Base-by-base conservation (phyloP, 2,329 filamentous ascomycete genomes). In the Nigrograna mackinnonii region DNA sequence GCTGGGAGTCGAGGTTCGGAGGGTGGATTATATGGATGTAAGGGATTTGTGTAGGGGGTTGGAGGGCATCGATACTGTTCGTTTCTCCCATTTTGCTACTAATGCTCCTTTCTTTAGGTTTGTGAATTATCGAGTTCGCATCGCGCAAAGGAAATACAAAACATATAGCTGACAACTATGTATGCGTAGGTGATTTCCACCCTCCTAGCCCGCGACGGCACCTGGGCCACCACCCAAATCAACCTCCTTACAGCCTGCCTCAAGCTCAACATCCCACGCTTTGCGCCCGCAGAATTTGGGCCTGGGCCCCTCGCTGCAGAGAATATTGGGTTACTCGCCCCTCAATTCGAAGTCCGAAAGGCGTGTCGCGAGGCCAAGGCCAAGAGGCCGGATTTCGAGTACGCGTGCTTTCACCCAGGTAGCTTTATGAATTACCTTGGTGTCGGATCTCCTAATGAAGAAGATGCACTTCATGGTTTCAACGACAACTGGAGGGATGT, bases 221-320 rank as follows among this genome's bases (percentile, higher is more conserved):
- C 48, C 9, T 60, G 48, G 49, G 44, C 54, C n/a, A 44, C 45
- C 6, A 47, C 70, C 9, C 74, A 82, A 46, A 70, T 76, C 7
- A 66, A 66, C 2, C 66, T 81, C 2, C 69, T 71, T 22, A 70
- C 69, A 22, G 79, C 78, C 2, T 71, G 75, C 2, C 76, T 78
- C 48, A 64, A 66, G 35, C 74, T 72, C 3, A 75, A 77, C 0
- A 72, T 80, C 7, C 68, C 72, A 46, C 72, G 79, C 32, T 82
- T 79, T 48, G 69, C 81, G 21, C 78, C 78, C 2, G 76, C 73
- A 50, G 71, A 68, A 41, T 80, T 76, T 41, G 71, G 68, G n/a
- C 31, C 52, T 4, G 50, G 55, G 5, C 39, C 49, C 4, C n/a
- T 44, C 3, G 42, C 50, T 7, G 50, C 57, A 1, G 20, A 37